Evolutionary conservation across 495 filamentous ascomycete genomes (phyloP), one percentile per base, ranked within the genome.

Genomic region (Hypoxylon intermedium): DNA sequence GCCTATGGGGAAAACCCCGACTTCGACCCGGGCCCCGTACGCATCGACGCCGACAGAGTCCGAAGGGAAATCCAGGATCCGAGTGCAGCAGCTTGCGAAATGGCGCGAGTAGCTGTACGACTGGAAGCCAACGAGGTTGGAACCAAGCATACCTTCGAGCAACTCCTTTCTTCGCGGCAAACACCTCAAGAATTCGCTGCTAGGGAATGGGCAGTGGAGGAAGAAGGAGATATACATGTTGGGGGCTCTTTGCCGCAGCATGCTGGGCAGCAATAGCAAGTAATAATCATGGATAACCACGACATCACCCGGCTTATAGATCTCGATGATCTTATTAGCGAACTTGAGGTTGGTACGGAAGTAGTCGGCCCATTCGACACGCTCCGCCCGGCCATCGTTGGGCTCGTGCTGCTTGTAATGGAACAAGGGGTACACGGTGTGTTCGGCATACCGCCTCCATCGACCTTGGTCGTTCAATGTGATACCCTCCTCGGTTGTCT

Each of bases 331-430:
- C 50, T 88, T 85, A 67, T 94, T 88, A 15, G 92, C 92, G 60
- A 96, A 96, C 45, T 89, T 83, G 67, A 88, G 85, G 72, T 96
- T 96, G 80, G 96, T 84, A 21, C 87, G 85, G 63, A 88, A 85
- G 74, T 96, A 97, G 72, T 97, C 90, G 16, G 87, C 83, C 92
- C 92, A 97, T 73, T 90, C 86, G 21, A 85, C 79, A n/a, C 87
- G 83, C 67, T 92, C 89, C 23, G 84, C 84, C 41, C 88, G 83
- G 21, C 92, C 92, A 73, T 96, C 90, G 16, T 86, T 89, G 0
- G 92, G 90, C 58, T 91, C 89, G 66, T 95, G 89, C 68, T 90
- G 87, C 74, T 92, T 96, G 75, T 97, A 97, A 71, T 97, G 93
- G 74, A 96, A 88, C 12, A 96, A 80, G 3, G 91, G 89, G 71